These are phyloP conservation scores for Rhinocladiella similis DNA, from an alignment of 2,329 filamentous ascomycete species.

Conservation along the genomic window DNA sequence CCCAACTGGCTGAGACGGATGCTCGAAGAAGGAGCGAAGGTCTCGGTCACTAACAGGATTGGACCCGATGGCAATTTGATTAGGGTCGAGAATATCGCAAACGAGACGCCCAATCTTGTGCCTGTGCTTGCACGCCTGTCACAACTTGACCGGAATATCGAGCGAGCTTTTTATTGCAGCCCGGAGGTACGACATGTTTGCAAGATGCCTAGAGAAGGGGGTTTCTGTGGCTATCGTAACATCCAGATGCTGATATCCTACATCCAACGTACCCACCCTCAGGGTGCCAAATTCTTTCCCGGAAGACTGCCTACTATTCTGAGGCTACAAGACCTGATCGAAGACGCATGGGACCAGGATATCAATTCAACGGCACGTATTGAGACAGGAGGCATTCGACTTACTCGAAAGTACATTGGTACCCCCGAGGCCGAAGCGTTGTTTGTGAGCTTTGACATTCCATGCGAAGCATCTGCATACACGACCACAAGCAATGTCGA, in stretches of 20 bases:
- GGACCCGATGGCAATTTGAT: conserved; percentile 44
- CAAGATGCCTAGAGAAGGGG: conserved; percentile 78
- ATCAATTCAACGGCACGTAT: conserved; percentile 72
- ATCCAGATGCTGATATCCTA: conserved; percentile 89
- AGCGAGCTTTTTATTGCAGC: conserved; percentile 77
- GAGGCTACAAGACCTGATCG: conserved; percentile 81
- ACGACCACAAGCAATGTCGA: conserved; percentile 45
- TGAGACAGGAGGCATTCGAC: conserved; percentile 83
- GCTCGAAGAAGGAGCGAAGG: conserved; percentile 60
- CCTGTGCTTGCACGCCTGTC: conserved; percentile 64
- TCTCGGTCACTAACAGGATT: conserved; percentile 55
- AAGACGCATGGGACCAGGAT: conserved; percentile 81
- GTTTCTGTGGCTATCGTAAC: conserved; percentile 93
- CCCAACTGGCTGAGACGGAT: conserved; percentile 66
- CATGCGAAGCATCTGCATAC: conserved; percentile 66
- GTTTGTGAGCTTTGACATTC: conserved; percentile 68
- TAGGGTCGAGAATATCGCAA: conserved; percentile 46
- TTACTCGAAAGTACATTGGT: conserved; percentile 94
- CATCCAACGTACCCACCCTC: conserved; percentile 60
- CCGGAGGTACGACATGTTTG: conserved; percentile 74
- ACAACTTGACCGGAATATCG: conserved; percentile 63
- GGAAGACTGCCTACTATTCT: conserved; percentile 72
- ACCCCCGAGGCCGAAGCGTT: conserved; percentile 88
- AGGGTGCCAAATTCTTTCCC: conserved; percentile 62
- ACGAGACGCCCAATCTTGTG: conserved; percentile 56